Base-by-base conservation (phyloP, 2,329 filamentous ascomycete species). In the Clarireedia homoeocarpa region DNA sequence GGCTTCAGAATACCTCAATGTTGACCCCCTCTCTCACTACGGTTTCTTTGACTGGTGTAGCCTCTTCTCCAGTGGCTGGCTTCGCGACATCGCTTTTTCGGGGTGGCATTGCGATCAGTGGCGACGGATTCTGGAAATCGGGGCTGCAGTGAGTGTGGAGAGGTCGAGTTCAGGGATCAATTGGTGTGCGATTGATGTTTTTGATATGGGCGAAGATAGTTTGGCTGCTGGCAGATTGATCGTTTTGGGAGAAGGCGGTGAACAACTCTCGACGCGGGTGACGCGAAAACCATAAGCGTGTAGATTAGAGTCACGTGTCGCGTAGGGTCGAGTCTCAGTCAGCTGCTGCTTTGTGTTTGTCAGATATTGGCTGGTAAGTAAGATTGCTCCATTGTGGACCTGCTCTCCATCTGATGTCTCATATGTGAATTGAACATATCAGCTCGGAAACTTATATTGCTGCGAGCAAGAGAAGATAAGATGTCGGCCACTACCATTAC, bases 71-170 rank as follows among this genome's bases (percentile, higher is more conserved):
- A 40, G 72, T 73, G 36, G 73, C 71, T 7, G 75, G 73, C 53
- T 72, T 72, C 10, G 77, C 75, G 45, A 72, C 72, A 62, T 81
- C 79, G 60, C 75, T 78, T 68, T 84, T 84, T 53, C 77, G 75
- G 26, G 80, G 74, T 48, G 80, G 77, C 81, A 83, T 83, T 26
- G 45, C 58, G 38, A 10, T n/a, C 2, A 20, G 6, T 34, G 6
- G 39, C 17, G 36, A 49, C 2, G n/a, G 7, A 14, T 36, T 30
- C n/a, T 40, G 14, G 44, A 30, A 49, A n/a, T 12, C 14, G 40
- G 38, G 45, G n/a, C 20, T 44, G 6, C 14, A 17, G 39, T 6
- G 14, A 15, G 6, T 15, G 39, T 42, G 30, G n/a, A 49, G 30
- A 12, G 30, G 20, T 20, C 10, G 30, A 38, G 45, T 36, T 50